Percentiles rank a stretch among this genome's conserved stretches.
Conservation (phyloP, 495 filamentous ascomycete genomes). For the Saxophila tyrrhenica region DNA sequence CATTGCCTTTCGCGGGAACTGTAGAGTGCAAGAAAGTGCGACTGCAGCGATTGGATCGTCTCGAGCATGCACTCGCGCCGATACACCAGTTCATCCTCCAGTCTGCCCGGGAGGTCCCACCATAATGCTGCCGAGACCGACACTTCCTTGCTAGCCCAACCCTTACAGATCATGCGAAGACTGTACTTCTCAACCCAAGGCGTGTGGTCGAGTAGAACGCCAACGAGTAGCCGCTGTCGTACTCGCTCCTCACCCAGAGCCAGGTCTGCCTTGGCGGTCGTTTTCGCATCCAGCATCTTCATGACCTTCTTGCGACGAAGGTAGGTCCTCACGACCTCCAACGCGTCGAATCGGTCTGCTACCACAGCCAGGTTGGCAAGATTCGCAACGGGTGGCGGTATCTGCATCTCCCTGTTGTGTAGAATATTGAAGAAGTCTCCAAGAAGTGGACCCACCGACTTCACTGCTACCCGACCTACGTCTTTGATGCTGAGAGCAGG, state of each 20-base stretch:
- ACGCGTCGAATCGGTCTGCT: slow-evolving; percentile 53
- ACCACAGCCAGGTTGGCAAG: slow-evolving; percentile 54
- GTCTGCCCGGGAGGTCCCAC: slow-evolving; percentile 59
- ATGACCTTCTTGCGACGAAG: slow-evolving; percentile 31
- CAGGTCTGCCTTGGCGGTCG: slow-evolving; percentile 23
- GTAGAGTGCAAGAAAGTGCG: slow-evolving; percentile 61
- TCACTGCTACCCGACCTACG: slow-evolving; percentile 45
- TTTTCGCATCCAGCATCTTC: slow-evolving; percentile 29
- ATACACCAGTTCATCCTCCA: slow-evolving; percentile 70
- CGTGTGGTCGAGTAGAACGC: slow-evolving; percentile 45
- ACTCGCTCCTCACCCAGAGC: slow-evolving; percentile 41
- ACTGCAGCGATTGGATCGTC: slow-evolving; percentile 64
- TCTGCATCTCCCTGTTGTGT: slow-evolving; percentile 35
- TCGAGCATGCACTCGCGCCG: slow-evolving; percentile 60
- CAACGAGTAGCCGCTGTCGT: slow-evolving; percentile 53
- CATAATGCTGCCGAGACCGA: slow-evolving; percentile 43
- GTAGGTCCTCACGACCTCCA: slow-evolving; percentile 36
- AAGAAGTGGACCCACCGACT: slow-evolving; percentile 37
- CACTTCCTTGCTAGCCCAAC: slow-evolving; percentile 44
- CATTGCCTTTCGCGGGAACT: slow-evolving; percentile 51
- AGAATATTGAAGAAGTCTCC: slow-evolving; percentile 47
- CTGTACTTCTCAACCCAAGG: slow-evolving; percentile 42
- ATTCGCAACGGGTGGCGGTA: slow-evolving; percentile 35
- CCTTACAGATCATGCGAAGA: slow-evolving; percentile 51
- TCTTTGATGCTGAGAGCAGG: slow-evolving; percentile 46